Conservation (phyloP, 768 basidiomycete species). For the Podaxis mareebaensis region DNA sequence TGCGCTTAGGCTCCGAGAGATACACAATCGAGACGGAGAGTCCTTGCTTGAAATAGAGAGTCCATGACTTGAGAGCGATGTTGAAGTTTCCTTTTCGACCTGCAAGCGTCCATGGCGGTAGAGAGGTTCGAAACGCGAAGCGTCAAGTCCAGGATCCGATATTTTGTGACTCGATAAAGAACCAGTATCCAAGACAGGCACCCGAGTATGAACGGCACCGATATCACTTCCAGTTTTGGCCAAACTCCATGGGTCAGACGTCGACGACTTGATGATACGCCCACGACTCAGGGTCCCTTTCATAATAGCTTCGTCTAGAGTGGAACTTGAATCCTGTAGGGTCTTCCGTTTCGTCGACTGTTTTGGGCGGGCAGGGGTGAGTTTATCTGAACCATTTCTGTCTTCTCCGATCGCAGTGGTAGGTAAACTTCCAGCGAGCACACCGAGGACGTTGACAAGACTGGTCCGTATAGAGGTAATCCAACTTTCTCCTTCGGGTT, state of each 20-base stretch:
- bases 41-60: neutral
- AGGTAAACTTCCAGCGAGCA: constrained; percentile 46
- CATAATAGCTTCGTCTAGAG: constrained; percentile 11
- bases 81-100: constrained; percentile 4
- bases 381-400: constrained; percentile 18
- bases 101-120: neutral
- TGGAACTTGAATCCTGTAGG: constrained; percentile 10
- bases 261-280: constrained; percentile 19
- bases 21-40: neutral
- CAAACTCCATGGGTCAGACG: constrained; percentile 37
- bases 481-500: constrained; percentile 35
- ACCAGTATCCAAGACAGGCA: constrained; percentile 16
- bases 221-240: constrained; percentile 40
- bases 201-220: constrained; percentile 38
- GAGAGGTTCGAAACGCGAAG: neutral
- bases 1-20: neutral
- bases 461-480: constrained; percentile 42
- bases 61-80: neutral
- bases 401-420: neutral
- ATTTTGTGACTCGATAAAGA: constrained; percentile 6
- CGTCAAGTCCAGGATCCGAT: neutral
- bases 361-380: constrained; percentile 26
- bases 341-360: constrained; percentile 21
- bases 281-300: constrained; percentile 5
- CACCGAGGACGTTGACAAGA: constrained; percentile 49